Conservation (phyloP, 2,329 filamentous ascomycete species). For the Didymella pinodella region DNA sequence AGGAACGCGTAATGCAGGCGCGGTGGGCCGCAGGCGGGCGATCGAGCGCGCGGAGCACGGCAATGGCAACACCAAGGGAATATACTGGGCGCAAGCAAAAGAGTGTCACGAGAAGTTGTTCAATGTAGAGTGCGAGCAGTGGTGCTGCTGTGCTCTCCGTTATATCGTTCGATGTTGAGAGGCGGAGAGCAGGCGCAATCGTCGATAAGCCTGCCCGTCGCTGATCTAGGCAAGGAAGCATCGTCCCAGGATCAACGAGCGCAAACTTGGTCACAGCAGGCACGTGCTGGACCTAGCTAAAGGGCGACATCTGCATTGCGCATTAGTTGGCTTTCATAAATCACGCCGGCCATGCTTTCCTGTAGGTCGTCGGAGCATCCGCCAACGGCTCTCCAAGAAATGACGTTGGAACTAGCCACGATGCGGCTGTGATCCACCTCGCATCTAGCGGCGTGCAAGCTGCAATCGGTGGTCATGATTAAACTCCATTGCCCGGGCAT, state of each 20-base stretch:
- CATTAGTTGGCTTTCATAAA: neutral
- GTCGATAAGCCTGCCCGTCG: conserved; percentile 13
- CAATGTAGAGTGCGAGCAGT: conserved; percentile 22
- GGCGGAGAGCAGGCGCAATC: conserved; percentile 13
- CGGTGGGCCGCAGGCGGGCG: conserved; percentile 25
- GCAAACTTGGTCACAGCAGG: conserved; percentile 15
- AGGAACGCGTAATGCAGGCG: conserved; percentile 39
- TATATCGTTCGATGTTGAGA: conserved; percentile 6
- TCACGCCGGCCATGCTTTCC: conserved; percentile 5
- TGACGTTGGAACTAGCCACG: conserved; percentile 20
- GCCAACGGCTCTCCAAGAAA: conserved; percentile 20
- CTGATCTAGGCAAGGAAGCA: conserved; percentile 21
- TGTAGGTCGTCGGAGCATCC: conserved; percentile 7
- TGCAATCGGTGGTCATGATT: neutral
- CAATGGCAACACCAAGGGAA: conserved; percentile 31
- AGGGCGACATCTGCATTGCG: conserved; percentile 6
- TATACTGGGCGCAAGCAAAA: conserved; percentile 29
- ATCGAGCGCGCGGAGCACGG: conserved; percentile 26
- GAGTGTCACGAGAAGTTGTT: conserved; percentile 35
- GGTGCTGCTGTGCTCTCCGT: conserved; percentile 8
- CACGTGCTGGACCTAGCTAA: conserved; percentile 9
- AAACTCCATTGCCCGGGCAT: neutral
- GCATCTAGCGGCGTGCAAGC: neutral
- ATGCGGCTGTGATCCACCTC: conserved; percentile 4
- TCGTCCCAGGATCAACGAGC: conserved; percentile 6